A percentile compares a stretch with the other conserved stretches of the same genome.
Conservation (phyloP, 2,329 filamentous ascomycete species). For the Fusarium sp. region DNA sequence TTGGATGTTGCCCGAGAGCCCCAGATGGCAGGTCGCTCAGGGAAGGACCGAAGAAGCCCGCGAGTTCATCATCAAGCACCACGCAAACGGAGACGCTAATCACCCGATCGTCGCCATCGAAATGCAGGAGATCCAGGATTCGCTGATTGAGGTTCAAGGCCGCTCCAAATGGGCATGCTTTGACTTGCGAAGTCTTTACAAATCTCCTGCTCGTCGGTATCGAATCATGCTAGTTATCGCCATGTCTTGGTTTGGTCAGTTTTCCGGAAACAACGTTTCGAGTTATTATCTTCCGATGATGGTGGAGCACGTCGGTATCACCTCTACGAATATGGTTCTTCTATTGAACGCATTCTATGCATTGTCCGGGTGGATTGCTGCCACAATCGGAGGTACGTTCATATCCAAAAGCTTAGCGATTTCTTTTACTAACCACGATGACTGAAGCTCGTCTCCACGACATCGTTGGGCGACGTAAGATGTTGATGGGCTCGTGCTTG, state of each 20-base stretch:
- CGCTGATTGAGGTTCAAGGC: neutral
- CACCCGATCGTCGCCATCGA: conserved; percentile 11
- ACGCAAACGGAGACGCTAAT: conserved; percentile 9
- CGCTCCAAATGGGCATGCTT: conserved; percentile 21
- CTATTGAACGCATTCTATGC: conserved; percentile 18
- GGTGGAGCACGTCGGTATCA: conserved; percentile 11
- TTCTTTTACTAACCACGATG: neutral
- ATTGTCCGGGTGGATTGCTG: conserved; percentile 14
- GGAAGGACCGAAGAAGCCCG: conserved; percentile 1
- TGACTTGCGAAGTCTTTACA: conserved; percentile 4
- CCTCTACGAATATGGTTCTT: conserved; percentile 4
- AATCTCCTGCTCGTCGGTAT: conserved; percentile 6
- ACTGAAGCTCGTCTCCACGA: conserved; percentile 14
- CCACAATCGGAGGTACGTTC: conserved; percentile 10
- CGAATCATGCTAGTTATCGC: conserved; percentile 3
- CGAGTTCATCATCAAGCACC: conserved; percentile 9
- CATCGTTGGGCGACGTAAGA: conserved; percentile 10
- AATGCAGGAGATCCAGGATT: conserved; percentile 17
- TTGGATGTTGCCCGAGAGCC: conserved; percentile 70
- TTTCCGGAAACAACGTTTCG: conserved; percentile 10
- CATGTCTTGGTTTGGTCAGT: conserved; percentile 27
- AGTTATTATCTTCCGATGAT: conserved; percentile 21
- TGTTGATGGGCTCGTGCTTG: conserved; percentile 20
- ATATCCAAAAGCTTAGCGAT: rapidly evolving
- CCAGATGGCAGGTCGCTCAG: conserved; percentile 60